phyloP scores from a whole-genome alignment of 108 stramenopile genomes.

The Pseudonitzschia multiseries region DNA sequence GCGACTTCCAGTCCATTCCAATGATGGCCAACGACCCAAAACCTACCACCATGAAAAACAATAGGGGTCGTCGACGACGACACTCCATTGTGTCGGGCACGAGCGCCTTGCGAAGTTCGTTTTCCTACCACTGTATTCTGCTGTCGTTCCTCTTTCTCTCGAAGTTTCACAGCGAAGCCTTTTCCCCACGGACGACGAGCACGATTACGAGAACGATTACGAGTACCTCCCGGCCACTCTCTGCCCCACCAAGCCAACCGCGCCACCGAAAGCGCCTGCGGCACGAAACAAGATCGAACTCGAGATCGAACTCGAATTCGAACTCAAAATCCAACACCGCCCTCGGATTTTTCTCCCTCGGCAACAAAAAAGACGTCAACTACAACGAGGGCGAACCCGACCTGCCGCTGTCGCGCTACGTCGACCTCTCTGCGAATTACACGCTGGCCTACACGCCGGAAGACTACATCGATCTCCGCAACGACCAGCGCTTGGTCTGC shows the following conservation, averaged over 20 bases:
- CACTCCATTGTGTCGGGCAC: not conserved
- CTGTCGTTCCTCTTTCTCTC: not conserved
- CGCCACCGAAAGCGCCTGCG: not conserved
- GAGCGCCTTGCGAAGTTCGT: not conserved
- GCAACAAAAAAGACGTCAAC: not conserved
- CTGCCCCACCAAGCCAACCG: not conserved
- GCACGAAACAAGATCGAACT: not conserved
- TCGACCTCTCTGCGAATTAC: constrained; percentile 16
- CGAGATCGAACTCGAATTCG: not conserved
- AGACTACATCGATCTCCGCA: constrained; percentile 21
- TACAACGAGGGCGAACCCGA: not conserved
- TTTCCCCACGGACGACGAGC: not conserved
- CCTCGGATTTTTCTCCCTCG: not conserved
- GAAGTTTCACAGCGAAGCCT: not conserved
- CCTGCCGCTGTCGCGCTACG: constrained; percentile 16
- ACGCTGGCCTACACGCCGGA: constrained; percentile 26
- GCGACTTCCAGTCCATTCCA: no score
- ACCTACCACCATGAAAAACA: no score
- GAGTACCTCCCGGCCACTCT: no score
- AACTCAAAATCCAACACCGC: not conserved
- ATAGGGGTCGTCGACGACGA: not conserved
- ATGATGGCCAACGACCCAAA: no score
- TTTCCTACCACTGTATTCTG: no score
- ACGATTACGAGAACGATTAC: no score
- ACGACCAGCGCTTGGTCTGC: constrained; percentile 60